Percentiles rank a stretch among this genome's conserved stretches.
Conservation (phyloP, 768 basidiomycete species). For the Chalciporus piperatus region DNA sequence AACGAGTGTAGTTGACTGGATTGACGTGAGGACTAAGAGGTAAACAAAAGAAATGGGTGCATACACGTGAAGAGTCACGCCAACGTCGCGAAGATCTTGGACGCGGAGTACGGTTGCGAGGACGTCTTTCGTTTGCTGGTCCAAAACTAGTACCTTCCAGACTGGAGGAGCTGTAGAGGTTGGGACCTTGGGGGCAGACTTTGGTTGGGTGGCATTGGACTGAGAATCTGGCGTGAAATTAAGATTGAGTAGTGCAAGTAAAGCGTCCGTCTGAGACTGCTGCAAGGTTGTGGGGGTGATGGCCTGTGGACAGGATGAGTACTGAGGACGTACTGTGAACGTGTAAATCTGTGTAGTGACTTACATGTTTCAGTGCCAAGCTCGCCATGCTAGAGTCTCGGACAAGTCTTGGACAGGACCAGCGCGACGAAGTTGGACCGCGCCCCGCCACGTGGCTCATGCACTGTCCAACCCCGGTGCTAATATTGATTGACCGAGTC, state of each 20-base stretch:
- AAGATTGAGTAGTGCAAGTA: constrained; percentile 84
- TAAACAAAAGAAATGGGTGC: constrained; percentile 28
- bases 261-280: constrained; percentile 81
- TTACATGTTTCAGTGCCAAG: constrained; percentile 43
- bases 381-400: constrained; percentile 38
- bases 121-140: constrained; percentile 94
- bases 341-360: constrained; percentile 3
- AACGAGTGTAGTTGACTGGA: constrained; percentile 84
- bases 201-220: constrained; percentile 14
- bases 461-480: too few relatives aligned
- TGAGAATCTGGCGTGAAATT: constrained; percentile 48
- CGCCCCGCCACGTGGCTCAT: background rate
- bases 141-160: constrained; percentile 95
- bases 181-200: constrained; percentile 44
- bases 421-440: background rate
- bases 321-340: constrained; percentile 2
- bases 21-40: constrained; percentile 2
- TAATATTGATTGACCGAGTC: too few relatives aligned
- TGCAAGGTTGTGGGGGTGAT: constrained; percentile 65
- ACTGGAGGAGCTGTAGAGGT: constrained; percentile 68
- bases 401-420: constrained; percentile 2
- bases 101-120: constrained; percentile 93
- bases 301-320: constrained; percentile 34
- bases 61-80: constrained; percentile 97
- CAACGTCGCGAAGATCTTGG: constrained; percentile 93